Evolutionary conservation across 2,329 filamentous ascomycete species (phyloP).

Genomic region (Aspergillus chevalieri): DNA sequence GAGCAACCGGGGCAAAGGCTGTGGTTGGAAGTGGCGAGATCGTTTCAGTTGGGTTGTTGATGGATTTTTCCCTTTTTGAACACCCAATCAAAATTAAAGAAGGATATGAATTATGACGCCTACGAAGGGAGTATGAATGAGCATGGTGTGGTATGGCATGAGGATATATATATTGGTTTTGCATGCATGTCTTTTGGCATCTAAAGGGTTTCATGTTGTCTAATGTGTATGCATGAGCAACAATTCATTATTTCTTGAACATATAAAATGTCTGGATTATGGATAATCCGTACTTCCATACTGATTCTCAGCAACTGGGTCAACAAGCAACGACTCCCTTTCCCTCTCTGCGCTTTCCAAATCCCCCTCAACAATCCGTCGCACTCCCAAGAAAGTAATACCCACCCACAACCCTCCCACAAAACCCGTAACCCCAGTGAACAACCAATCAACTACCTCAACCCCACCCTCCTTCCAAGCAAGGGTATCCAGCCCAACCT

Average conservation of each 20-base stretch:
- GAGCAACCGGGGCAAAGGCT: constrained; percentile 23
- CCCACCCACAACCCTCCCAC: constrained; percentile 61
- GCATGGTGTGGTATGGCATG: background rate
- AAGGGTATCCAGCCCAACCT: constrained; percentile 70
- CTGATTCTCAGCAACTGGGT: background rate
- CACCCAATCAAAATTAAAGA: background rate
- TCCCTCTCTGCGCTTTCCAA: background rate
- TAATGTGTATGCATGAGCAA: no score
- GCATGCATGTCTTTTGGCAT: no score
- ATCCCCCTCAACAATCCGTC: background rate
- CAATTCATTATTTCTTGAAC: no score
- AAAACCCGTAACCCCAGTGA: constrained; percentile 56
- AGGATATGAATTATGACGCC: constrained; percentile 5
- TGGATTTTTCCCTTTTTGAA: background rate
- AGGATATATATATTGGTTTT: background rate
- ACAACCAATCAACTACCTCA: constrained; percentile 50
- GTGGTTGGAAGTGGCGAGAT: constrained; percentile 20
- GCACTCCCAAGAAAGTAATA: constrained; percentile 52
- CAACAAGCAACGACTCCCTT: background rate
- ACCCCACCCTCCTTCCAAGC: constrained; percentile 75
- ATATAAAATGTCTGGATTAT: no score
- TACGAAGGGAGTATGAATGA: constrained; percentile 1
- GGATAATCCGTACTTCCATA: background rate
- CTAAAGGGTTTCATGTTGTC: no score
- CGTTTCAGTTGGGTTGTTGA: background rate